phyloP scores from a whole-genome alignment of 768 basidiomycete genomes.

The Suillus paluster region DNA sequence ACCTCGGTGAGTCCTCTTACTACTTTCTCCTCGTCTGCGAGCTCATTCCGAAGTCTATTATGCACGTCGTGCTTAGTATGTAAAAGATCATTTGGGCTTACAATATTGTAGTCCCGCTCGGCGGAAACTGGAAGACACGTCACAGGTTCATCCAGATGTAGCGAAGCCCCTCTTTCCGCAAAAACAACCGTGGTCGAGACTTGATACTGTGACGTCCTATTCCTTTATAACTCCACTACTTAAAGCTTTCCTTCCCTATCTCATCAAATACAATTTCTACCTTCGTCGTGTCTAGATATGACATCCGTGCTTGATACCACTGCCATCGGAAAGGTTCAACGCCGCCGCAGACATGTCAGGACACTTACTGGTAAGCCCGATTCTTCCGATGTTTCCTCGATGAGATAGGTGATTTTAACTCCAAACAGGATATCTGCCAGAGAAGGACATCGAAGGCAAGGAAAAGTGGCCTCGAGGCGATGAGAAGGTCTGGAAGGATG shows the following conservation, averaged over 20 bases:
- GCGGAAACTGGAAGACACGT: not conserved
- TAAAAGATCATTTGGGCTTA: too few species aligned
- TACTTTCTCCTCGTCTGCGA: too few species aligned
- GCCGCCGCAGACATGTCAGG: constrained; percentile 66
- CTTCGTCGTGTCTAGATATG: constrained; percentile 40
- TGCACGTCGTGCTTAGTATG: too few species aligned
- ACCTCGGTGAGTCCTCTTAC: too few species aligned
- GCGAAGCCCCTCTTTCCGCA: not conserved
- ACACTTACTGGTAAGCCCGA: constrained; percentile 58
- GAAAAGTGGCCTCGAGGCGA: constrained; percentile 88
- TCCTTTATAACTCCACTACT: not conserved
- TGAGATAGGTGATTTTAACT: constrained; percentile 8
- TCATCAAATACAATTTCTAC: not conserved
- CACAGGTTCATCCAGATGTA: not conserved
- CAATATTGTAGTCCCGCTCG: too few species aligned
- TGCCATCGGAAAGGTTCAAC: constrained; percentile 61
- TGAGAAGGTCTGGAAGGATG: constrained; percentile 72
- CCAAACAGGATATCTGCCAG: constrained; percentile 73
- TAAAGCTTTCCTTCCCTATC: not conserved
- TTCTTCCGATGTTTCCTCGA: not conserved
- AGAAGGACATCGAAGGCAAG: constrained; percentile 74
- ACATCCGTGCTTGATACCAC: constrained; percentile 69
- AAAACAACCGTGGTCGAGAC: not conserved
- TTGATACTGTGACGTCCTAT: not conserved
- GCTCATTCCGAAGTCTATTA: too few species aligned